These are phyloP conservation scores for Tilletia walkeri DNA, from an alignment of 1,284 basidiomycete species.

Conservation along the genomic window DNA sequence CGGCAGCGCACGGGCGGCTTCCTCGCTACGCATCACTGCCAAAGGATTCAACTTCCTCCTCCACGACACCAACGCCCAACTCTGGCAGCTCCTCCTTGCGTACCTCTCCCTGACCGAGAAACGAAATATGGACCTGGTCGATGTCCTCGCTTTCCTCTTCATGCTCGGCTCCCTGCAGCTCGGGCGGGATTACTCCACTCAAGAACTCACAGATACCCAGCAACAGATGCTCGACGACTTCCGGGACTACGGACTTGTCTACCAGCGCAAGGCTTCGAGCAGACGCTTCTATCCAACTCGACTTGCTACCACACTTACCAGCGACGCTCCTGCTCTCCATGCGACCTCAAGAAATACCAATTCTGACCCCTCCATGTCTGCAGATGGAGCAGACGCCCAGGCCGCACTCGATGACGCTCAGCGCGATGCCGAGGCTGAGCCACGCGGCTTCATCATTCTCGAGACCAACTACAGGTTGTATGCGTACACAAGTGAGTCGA, in stretches of 20 bases:
- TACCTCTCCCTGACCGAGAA: constrained; percentile 61
- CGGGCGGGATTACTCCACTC: constrained; percentile 69
- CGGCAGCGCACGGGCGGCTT: constrained; percentile 22
- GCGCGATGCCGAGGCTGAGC: constrained; percentile 54
- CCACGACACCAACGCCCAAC: constrained; percentile 89
- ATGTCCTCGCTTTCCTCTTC: constrained; percentile 89
- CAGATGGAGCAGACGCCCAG: too few species aligned
- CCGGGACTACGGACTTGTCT: constrained; percentile 89
- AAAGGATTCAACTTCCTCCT: constrained; percentile 95
- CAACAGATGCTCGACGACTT: constrained; percentile 86
- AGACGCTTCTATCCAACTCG: constrained; percentile 83
- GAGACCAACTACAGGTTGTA: constrained; percentile 99
- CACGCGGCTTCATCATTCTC: constrained; percentile 80
- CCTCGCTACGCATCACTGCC: constrained; percentile 73
- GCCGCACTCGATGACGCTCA: background rate
- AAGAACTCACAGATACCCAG: constrained; percentile 75
- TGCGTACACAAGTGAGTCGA: constrained; percentile 81
- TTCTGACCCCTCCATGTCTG: too few species aligned
- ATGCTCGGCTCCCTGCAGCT: constrained; percentile 47
- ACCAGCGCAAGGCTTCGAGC: constrained; percentile 62
- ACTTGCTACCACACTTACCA: constrained; percentile 82
- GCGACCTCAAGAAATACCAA: background rate
- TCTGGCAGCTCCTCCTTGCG: constrained; percentile 93
- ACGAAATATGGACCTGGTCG: constrained; percentile 74
- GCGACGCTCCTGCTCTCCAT: constrained; percentile 11